Conservation (phyloP, 1,284 basidiomycete genomes). For the Violaceomyces palustris region DNA sequence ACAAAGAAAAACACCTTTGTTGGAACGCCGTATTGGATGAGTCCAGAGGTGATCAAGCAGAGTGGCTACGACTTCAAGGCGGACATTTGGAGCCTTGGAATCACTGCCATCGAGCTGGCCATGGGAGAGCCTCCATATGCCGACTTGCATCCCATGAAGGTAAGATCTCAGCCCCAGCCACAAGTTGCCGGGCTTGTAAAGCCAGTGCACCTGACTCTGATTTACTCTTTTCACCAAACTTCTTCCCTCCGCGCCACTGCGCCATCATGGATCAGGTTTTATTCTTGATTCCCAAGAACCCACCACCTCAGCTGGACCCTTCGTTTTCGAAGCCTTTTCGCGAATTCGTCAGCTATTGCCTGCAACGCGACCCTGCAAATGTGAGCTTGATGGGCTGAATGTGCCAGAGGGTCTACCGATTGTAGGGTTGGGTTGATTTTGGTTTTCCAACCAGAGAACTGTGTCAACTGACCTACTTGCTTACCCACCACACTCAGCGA, state of each 20-base stretch:
- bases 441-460: no score
- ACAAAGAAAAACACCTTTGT: slow-evolving; percentile 97
- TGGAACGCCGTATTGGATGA: slow-evolving; percentile 74
- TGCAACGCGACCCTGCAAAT: slow-evolving; percentile 87
- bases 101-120: slow-evolving; percentile 94
- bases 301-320: slow-evolving; percentile 80
- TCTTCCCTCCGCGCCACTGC: not conserved
- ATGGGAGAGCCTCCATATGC: slow-evolving; percentile 97
- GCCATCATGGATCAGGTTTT: slow-evolving; percentile 59
- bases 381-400: slow-evolving; percentile 56
- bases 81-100: slow-evolving; percentile 68
- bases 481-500: slow-evolving; percentile 63
- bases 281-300: slow-evolving; percentile 96
- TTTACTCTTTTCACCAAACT: not conserved
- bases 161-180: not conserved
- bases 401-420: no score
- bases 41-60: slow-evolving; percentile 98
- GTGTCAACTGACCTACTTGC: no score
- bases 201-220: not conserved
- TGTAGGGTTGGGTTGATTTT: no score
- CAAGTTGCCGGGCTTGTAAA: not conserved
- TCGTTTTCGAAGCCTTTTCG: slow-evolving; percentile 86
- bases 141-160: slow-evolving; percentile 96
- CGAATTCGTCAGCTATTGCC: slow-evolving; percentile 86
- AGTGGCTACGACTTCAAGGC: slow-evolving; percentile 98